Evolutionary conservation across 2,329 filamentous ascomycete species (phyloP), one percentile per base, ranked within the genome.

Genomic region (Boeremia lycopersici): DNA sequence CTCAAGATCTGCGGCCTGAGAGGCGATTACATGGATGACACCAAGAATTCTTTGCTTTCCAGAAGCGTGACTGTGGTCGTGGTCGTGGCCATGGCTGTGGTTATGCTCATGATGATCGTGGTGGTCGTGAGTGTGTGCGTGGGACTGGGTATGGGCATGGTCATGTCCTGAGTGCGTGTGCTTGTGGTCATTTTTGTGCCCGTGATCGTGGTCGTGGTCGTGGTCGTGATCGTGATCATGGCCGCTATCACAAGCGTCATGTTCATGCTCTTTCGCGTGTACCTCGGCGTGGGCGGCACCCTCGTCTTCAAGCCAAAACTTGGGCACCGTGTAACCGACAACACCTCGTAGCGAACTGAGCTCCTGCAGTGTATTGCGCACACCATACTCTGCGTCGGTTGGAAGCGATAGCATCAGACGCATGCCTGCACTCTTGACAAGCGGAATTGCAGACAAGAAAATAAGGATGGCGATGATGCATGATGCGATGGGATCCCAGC

Each of bases 381-480:
- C 83, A 55, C 86, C 88, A 73, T 97, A 98, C 71, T 99, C 95
- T 10, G 89, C 84, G 59, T 91, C 87, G 36, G 90, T 90, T 0
- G 95, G 91, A 2, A 98, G 84, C 15, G 91, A 91, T 2, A 99
- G 83, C 19, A 99, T 81, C 3, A 99, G 79, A 17, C 90, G 88
- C 66, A 88, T 89, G 1, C 92, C 95, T 1, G 90, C 92, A 13
- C 89, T 91, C 58, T 86, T 86, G 19, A 99, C 92, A 0, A 99
- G 83, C 0, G 95, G 95, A 28, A 93, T 85, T 0, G 95, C 91
- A 8, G 93, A 96, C n/a, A 89, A 84, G 73, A 97, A 93, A 62
- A 99, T 99, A 41, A 99, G 82, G 25, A 95, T 82, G 0, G 95
- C 93, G 63, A 99, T 99, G 56, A 97, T 82, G 73, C 93, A 96